Evolutionary conservation across 2,329 filamentous ascomycete genomes (phyloP), one percentile per base, ranked within the genome.

Genomic region (Fusarium sp.): DNA sequence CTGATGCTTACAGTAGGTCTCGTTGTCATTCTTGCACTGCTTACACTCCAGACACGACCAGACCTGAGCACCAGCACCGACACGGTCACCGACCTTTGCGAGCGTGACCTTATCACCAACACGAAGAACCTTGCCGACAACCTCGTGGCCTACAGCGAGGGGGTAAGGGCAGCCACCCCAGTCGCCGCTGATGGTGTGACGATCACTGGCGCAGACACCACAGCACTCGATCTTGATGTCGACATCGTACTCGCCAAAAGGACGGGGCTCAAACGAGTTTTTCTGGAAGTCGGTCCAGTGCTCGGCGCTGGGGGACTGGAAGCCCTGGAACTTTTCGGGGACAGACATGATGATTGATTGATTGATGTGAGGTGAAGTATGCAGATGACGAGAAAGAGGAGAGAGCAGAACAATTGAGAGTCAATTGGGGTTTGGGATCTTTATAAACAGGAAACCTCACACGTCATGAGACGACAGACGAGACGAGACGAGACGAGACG

Each of bases 161-260:
- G 89, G 88, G 53, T 87, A 88, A 39, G 84, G 81, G 67, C 88
- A 86, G 35, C 80, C 82, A 59, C 87, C 89, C 90, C 90, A 92
- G 63, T 90, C 89, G 65, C 89, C 88, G 73, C 79, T 88, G 76
- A 92, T 85, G 61, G 88, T 92, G 80, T 92, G 90, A 46, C 91
- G 82, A 75, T 93, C 90, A 70, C 87, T 90, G 70, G 90, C 88
- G 77, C 91, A 93, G 52, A 93, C 85, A 75, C 92, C 91, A 75
- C 92, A 95, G 76, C 87, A 90, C 70, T 94, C 89, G 74, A 97
- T 90, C 83, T 94, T 91, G 80, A 97, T 88, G 77, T 97, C 93
- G 73, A 97, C 88, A 76, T 97, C 93, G 79, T 92, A 87, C 77
- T 94, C 92, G 69, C 90, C 92, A 77, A 96, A 96, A 18, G 91